Conservation (phyloP, 768 basidiomycete genomes). For the Mycena belliarum region DNA sequence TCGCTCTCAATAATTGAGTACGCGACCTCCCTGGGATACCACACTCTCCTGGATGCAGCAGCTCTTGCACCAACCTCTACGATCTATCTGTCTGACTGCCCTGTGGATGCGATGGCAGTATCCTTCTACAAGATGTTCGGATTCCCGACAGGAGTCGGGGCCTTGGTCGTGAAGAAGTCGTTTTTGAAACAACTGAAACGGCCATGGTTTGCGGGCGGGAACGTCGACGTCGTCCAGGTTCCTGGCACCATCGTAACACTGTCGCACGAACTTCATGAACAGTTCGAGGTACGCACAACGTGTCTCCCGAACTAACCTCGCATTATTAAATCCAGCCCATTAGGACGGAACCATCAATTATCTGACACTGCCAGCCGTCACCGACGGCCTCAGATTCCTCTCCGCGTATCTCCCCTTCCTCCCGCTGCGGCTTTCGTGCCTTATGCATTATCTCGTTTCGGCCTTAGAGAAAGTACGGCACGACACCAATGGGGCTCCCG, state of each 20-base stretch:
- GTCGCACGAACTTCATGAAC: slow-evolving; percentile 60
- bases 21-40: slow-evolving; percentile 69
- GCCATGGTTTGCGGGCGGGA: slow-evolving; percentile 87
- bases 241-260: slow-evolving; percentile 71
- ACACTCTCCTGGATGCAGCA: slow-evolving; percentile 79
- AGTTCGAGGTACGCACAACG: slow-evolving; percentile 65
- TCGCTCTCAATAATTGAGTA: slow-evolving; percentile 63
- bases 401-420: slow-evolving; percentile 80
- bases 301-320: background rate
- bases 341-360: slow-evolving; percentile 90
- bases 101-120: slow-evolving; percentile 80
- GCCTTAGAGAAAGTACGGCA: slow-evolving; percentile 63
- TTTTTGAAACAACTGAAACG: slow-evolving; percentile 62
- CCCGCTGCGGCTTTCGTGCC: slow-evolving; percentile 69
- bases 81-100: slow-evolving; percentile 63
- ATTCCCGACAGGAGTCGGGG: slow-evolving; percentile 83
- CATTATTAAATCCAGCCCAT: background rate
- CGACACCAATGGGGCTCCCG: slow-evolving; percentile 57
- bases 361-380: slow-evolving; percentile 72
- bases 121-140: slow-evolving; percentile 93
- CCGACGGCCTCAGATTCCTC: slow-evolving; percentile 75
- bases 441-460: slow-evolving; percentile 60
- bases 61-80: slow-evolving; percentile 74
- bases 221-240: slow-evolving; percentile 81
- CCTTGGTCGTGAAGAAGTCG: slow-evolving; percentile 70